A percentile compares a stretch with the other conserved stretches of the same genome.
Evolutionary conservation across 2,329 filamentous ascomycete genomes (phyloP).

Genomic region (Fusarium agapanthi): DNA sequence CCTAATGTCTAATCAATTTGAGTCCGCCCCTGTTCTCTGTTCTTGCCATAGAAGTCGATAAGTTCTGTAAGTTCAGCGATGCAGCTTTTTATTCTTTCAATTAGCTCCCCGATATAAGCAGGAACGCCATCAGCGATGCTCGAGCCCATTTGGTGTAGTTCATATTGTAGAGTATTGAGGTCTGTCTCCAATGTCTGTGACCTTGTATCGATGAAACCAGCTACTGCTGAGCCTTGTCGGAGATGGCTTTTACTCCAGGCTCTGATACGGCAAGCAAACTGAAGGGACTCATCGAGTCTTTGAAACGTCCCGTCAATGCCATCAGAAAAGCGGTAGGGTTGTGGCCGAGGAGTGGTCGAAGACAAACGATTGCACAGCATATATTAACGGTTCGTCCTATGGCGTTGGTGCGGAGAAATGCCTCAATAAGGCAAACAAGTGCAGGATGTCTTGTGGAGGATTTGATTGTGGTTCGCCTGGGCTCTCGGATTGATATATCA

Average conservation of each 20-base stretch:
- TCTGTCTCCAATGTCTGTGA: neutral
- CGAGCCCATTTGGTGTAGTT: neutral
- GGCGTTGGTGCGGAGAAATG: neutral
- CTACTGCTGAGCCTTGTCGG: neutral
- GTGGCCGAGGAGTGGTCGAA: neutral
- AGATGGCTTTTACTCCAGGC: neutral
- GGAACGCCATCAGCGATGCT: neutral
- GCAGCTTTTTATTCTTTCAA: neutral
- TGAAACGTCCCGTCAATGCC: neutral
- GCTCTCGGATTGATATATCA: neutral
- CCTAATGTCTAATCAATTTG: neutral
- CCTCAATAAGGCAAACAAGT: neutral
- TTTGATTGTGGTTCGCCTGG: neutral
- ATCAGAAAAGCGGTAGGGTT: neutral
- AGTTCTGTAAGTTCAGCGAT: neutral
- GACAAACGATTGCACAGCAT: neutral
- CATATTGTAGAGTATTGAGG: neutral
- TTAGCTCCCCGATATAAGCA: neutral
- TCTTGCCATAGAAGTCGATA: neutral
- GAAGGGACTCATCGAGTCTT: neutral
- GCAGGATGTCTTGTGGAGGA: neutral
- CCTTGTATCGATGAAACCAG: neutral
- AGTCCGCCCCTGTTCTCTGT: neutral
- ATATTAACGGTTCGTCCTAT: neutral
- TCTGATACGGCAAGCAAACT: neutral